These are phyloP conservation scores for Hypomontagnella submonticulosa DNA, from an alignment of 495 filamentous ascomycete species.

Conservation along the genomic window DNA sequence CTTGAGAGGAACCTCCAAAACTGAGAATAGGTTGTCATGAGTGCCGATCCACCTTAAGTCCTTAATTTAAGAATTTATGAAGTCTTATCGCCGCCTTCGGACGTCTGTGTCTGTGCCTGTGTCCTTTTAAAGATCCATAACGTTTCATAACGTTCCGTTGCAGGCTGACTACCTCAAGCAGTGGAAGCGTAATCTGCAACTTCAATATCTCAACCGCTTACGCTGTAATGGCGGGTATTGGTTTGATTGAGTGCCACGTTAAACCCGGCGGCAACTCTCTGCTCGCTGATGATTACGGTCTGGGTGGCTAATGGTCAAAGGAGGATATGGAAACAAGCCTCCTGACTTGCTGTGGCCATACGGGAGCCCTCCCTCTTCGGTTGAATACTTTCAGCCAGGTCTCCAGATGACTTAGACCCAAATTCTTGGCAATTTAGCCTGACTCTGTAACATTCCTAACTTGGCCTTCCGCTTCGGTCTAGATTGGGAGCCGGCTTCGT, in stretches of 20 bases:
- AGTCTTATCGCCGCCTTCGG: slow-evolving; percentile 17
- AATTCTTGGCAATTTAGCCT: slow-evolving; percentile 44
- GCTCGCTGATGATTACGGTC: slow-evolving; percentile 19
- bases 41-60: slow-evolving; percentile 10
- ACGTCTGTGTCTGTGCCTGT: neutral
- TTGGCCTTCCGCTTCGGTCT: slow-evolving; percentile 34
- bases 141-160: slow-evolving; percentile 6
- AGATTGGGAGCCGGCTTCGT: slow-evolving; percentile 36
- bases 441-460: slow-evolving; percentile 46
- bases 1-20: slow-evolving; percentile 5
- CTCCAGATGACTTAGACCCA: slow-evolving; percentile 29
- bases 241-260: slow-evolving; percentile 2
- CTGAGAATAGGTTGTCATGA: slow-evolving; percentile 7
- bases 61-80: slow-evolving; percentile 3
- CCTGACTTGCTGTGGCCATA: slow-evolving; percentile 13
- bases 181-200: slow-evolving; percentile 12
- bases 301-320: slow-evolving; percentile 8
- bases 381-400: slow-evolving; percentile 31
- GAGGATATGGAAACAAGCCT: slow-evolving; percentile 10
- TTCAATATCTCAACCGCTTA: slow-evolving; percentile 7
- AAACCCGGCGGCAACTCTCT: slow-evolving; percentile 7
- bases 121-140: too few relatives aligned
- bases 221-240: slow-evolving; percentile 7
- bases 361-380: slow-evolving; percentile 34
- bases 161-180: slow-evolving; percentile 11